These are phyloP conservation scores for Anthoceros angustus DNA, from an alignment of 225 moss, liverwort and hornwort species.

Conservation along the genomic window DNA sequence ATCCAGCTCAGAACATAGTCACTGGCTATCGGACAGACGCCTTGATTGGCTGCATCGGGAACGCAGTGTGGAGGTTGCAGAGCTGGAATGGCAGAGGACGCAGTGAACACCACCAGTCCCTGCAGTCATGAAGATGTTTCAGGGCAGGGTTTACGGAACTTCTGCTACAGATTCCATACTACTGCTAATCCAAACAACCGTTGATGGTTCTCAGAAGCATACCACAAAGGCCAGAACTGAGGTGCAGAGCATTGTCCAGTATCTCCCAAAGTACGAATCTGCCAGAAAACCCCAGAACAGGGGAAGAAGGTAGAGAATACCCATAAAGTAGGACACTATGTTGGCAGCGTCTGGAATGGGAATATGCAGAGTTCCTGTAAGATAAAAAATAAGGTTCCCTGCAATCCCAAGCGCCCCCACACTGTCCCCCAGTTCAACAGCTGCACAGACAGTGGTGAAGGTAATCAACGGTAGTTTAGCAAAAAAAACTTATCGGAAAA, in stretches of 20 bases:
- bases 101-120: background rate
- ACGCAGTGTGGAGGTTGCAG: background rate
- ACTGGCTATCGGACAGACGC: background rate
- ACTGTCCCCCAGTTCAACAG: background rate
- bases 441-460: background rate
- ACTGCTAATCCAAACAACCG: background rate
- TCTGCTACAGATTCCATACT: background rate
- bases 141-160: background rate
- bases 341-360: conserved; percentile 6
- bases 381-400: background rate
- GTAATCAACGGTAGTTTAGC: background rate
- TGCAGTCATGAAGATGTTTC: background rate
- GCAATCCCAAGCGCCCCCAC: background rate
- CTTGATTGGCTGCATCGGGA: background rate
- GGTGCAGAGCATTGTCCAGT: conserved; percentile 14
- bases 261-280: conserved; percentile 19
- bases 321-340: conserved; percentile 11
- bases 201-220: background rate
- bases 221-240: conserved; percentile 14
- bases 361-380: conserved; percentile 6
- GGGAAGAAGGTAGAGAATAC: conserved; percentile 11
- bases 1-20: background rate
- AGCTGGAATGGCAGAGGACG: background rate
- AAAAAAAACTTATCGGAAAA: background rate
- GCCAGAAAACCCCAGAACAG: conserved; percentile 17